phyloP scores from a whole-genome alignment of 305 asterid species.

The Fraxinus albicans region DNA sequence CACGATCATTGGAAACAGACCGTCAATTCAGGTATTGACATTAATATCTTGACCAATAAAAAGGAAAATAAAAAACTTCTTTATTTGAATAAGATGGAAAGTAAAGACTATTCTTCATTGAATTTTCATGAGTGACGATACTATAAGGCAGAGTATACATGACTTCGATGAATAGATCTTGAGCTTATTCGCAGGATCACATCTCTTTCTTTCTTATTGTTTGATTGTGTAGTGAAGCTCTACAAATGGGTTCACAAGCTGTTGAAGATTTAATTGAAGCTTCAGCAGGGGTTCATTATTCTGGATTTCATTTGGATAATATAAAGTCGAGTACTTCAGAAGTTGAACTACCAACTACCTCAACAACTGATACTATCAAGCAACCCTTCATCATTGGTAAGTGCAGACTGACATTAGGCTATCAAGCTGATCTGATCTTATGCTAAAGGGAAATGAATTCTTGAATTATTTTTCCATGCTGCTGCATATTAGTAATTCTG shows the following conservation, averaged over 20 bases:
- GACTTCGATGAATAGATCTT: neutral
- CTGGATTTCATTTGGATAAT: conserved; percentile 77
- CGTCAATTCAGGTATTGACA: neutral
- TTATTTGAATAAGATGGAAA: conserved; percentile 1
- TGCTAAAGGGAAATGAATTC: conserved; percentile 15
- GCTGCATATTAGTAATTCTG: neutral
- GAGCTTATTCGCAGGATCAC: conserved; percentile 20
- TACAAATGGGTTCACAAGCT: conserved; percentile 74
- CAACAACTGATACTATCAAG: conserved; percentile 52
- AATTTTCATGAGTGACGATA: conserved; percentile 4
- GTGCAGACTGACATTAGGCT: conserved; percentile 14
- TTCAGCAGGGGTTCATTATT: conserved; percentile 84
- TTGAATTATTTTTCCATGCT: conserved; percentile 4
- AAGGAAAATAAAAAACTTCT: neutral
- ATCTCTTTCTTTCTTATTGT: neutral
- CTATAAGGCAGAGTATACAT: neutral
- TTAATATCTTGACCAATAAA: neutral
- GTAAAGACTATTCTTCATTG: neutral
- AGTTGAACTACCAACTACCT: conserved; percentile 51
- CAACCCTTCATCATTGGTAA: conserved; percentile 92
- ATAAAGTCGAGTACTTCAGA: conserved; percentile 31
- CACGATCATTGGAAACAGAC: neutral
- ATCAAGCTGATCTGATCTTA: conserved; percentile 16
- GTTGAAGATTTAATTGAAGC: conserved; percentile 85
- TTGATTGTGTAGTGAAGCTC: conserved; percentile 30